A percentile compares a stretch with the other conserved stretches of the same genome.
Evolutionary conservation across 1,139 yeast species (phyloP).

Genomic region (Hemisphaericaspora xylofermentans): DNA sequence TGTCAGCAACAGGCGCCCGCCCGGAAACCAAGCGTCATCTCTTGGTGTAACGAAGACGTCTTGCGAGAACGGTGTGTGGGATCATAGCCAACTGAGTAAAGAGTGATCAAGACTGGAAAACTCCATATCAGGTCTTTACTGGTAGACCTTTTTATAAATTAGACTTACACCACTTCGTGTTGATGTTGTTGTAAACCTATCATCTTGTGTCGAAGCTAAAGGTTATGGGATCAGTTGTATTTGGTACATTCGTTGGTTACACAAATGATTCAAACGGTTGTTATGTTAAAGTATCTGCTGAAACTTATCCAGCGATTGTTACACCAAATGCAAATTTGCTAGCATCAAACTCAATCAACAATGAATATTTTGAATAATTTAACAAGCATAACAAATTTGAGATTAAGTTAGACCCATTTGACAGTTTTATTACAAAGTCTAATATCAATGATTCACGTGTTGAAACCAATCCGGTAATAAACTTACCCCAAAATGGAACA

Average conservation of each 20-base stretch:
- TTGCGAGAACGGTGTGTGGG: no score
- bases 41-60: no score
- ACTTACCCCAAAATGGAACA: no score
- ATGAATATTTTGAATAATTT: not conserved
- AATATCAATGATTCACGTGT: no score
- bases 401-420: no score
- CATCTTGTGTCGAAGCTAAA: not conserved
- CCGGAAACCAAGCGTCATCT: no score
- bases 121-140: not conserved
- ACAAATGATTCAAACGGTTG: not conserved
- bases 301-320: not conserved
- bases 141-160: not conserved
- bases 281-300: not conserved
- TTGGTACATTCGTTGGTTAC: not conserved
- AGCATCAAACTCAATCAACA: not conserved
- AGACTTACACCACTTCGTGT: not conserved
- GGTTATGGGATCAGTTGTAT: not conserved
- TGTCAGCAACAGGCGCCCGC: no score
- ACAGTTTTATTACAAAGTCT: no score
- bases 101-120: not conserved
- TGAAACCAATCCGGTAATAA: no score
- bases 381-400: no score
- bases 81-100: no score
- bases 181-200: not conserved
- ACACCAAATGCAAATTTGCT: not conserved